A percentile compares a stretch with the other conserved stretches of the same genome.
These are phyloP conservation scores for Mallotus repandus DNA, from an alignment of 441 rosid genomes.

Conservation along the genomic window DNA sequence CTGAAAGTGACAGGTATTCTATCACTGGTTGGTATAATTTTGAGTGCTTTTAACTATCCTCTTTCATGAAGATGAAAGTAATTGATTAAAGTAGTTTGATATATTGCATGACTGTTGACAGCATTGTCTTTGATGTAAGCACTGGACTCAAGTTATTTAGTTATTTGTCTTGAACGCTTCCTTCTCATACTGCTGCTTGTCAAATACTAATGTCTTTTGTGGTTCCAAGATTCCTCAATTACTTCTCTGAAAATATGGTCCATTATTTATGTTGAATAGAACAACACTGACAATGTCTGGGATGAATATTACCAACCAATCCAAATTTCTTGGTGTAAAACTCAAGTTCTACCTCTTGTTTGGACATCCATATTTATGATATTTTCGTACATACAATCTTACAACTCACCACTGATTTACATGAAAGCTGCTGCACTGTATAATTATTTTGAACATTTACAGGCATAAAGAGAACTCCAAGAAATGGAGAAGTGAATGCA, in stretches of 20 bases:
- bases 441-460: not conserved
- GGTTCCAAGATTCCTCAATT: too few species aligned
- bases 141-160: not conserved
- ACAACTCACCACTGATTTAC: not conserved
- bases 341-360: too few species aligned
- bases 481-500: conserved; percentile 18
- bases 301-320: too few species aligned
- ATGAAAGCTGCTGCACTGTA: not conserved
- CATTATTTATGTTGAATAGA: too few species aligned
- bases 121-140: not conserved
- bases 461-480: conserved; percentile 40
- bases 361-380: too few species aligned
- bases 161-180: not conserved
- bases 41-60: not conserved
- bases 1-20: conserved; percentile 51
- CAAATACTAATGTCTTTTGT: too few species aligned
- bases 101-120: too few species aligned
- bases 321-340: too few species aligned
- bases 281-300: too few species aligned
- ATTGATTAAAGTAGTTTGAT: not conserved
- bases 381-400: not conserved
- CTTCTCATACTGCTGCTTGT: not conserved
- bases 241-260: too few species aligned
- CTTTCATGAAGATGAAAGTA: not conserved
- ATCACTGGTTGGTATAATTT: not conserved